Evolutionary conservation across 1,284 basidiomycete species (phyloP).

Genomic region (Blastosporella zonata): DNA sequence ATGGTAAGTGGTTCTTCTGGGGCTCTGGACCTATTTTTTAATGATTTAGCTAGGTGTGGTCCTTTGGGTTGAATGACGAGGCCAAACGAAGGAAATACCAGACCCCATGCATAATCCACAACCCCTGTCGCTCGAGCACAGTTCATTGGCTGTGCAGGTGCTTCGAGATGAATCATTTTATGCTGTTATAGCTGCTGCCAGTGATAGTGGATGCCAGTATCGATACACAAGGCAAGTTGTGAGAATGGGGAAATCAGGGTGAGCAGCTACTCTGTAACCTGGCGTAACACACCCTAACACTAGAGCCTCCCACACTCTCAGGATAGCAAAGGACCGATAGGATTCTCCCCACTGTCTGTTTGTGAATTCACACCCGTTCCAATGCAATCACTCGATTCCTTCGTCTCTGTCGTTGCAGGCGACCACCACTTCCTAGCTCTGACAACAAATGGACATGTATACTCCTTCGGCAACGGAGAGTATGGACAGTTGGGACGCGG

Average conservation of each 20-base stretch:
- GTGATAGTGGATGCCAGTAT: slow-evolving; percentile 73
- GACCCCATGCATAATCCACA: slow-evolving; percentile 49
- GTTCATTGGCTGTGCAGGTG: slow-evolving; percentile 60
- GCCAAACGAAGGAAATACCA: slow-evolving; percentile 57
- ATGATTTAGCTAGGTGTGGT: slow-evolving; percentile 53
- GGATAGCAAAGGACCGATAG: slow-evolving; percentile 69
- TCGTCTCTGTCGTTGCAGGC: slow-evolving; percentile 62
- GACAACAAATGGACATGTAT: slow-evolving; percentile 70
- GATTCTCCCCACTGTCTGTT: slow-evolving; percentile 57
- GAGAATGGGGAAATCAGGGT: slow-evolving; percentile 85
- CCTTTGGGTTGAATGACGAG: slow-evolving; percentile 82
- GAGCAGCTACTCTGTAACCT: slow-evolving; percentile 31
- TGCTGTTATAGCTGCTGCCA: slow-evolving; percentile 69
- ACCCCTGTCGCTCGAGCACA: slow-evolving; percentile 65
- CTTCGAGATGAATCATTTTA: slow-evolving; percentile 64
- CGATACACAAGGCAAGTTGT: slow-evolving; percentile 62
- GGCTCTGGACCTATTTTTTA: neutral
- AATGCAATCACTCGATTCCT: slow-evolving; percentile 49
- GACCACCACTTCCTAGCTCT: slow-evolving; percentile 78
- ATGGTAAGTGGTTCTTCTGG: slow-evolving; percentile 22
- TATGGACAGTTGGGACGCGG: slow-evolving; percentile 72
- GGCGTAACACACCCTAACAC: slow-evolving; percentile 1
- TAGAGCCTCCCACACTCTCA: slow-evolving; percentile 19
- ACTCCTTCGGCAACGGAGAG: slow-evolving; percentile 75
- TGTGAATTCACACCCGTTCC: slow-evolving; percentile 53